phyloP scores from a whole-genome alignment of 2,329 filamentous ascomycete genomes.

The Coleophoma crateriformis region DNA sequence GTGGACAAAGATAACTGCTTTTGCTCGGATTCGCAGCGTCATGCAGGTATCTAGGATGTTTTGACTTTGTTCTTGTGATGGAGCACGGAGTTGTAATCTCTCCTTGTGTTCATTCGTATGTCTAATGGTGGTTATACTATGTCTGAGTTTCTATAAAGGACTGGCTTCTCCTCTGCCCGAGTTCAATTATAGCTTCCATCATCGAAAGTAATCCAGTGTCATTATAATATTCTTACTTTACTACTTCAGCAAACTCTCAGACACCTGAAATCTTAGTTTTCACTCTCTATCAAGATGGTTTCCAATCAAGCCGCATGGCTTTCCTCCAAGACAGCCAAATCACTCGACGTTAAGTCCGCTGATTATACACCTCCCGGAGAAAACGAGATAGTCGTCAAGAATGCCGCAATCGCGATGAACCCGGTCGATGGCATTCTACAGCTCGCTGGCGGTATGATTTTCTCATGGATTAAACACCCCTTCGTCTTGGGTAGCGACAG shows the following conservation, averaged over 20 bases:
- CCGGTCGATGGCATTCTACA: conserved; percentile 28
- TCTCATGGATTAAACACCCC: conserved; percentile 19
- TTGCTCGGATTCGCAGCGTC: background rate
- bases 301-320: conserved; percentile 7
- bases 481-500: conserved; percentile 45
- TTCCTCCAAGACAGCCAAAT: conserved; percentile 21
- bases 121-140: no score
- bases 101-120: no score
- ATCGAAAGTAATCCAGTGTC: background rate
- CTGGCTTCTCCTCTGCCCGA: no score
- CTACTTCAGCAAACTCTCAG: background rate
- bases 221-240: background rate
- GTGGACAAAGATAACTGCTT: background rate
- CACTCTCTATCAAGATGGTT: background rate
- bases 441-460: conserved; percentile 3
- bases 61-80: background rate
- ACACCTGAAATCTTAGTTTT: background rate
- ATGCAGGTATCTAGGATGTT: background rate
- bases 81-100: no score
- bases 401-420: conserved; percentile 34
- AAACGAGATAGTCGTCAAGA: conserved; percentile 33
- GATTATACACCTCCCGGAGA: conserved; percentile 29
- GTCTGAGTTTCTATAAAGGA: no score
- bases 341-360: conserved; percentile 28
- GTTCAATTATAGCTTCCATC: background rate